Base-by-base conservation (phyloP, 805 yeast genomes). In the Starmerella roubikii region DNA sequence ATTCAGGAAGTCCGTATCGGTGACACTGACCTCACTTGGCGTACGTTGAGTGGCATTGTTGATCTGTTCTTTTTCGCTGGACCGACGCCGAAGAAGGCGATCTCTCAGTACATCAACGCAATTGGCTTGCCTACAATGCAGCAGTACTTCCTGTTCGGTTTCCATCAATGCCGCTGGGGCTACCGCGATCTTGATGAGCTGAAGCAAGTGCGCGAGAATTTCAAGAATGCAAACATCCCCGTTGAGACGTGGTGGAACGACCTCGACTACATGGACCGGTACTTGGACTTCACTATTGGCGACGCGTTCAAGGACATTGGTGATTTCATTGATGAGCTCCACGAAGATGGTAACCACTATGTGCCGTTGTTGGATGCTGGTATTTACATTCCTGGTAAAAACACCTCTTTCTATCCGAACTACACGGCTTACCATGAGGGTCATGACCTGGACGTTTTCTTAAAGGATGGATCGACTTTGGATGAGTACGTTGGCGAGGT, bases 81-180 rank as follows among this genome's bases (percentile, higher is more conserved):
- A 4, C 35, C 35, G 3, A 17, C 20, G 18, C 35, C 35, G 3
- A 17, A 10, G 12, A 30, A 33, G 3, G 35, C 35, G 9, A 25
- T 33, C 23, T 6, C n/a, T 3, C 35, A 33, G 17, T 33, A 33
- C 17, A 30, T 33, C 11, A 12, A 13, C 5, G 30, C 35, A 4
- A 25, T 33, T n/a, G 35, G 35, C 4, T 23, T 33, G 15, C 35
- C 35, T 3, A 25, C 23, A 4, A 18, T 33, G 16, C 36, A 33
- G 37, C 37, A 34, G 19, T 34, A 34, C 20, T 34, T 20, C 18
- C 26, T 32, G 5, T 26, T 34, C 19, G 37, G 37, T 3, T 34
- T 19, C 26, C 37, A 34, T 20, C 30, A 34, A n/a, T 34, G 37
- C 32, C 16, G 32, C 9, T 34, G 37, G 37, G 37, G 37, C 12